phyloP scores from a whole-genome alignment of 306 rosid genomes.

The Ziziphus jujuba region DNA sequence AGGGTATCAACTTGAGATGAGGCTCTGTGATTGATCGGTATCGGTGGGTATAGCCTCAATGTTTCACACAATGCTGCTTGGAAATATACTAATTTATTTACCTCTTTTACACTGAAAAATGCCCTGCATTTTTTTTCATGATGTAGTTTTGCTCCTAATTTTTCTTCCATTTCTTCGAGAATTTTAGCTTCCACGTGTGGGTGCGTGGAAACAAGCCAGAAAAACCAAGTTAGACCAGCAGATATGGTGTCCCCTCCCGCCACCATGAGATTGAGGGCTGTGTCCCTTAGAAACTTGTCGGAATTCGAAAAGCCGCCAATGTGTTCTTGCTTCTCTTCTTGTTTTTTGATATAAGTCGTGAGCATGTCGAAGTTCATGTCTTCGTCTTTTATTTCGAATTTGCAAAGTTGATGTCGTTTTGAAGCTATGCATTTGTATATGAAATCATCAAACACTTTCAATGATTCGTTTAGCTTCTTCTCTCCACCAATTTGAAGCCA shows the following conservation, averaged over 20 bases:
- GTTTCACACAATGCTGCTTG: constrained; percentile 57
- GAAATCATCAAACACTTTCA: constrained; percentile 31
- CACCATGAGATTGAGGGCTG: constrained; percentile 28
- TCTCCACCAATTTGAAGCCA: constrained; percentile 44
- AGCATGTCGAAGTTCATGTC: constrained; percentile 29
- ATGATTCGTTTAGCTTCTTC: constrained; percentile 27
- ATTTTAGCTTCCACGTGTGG: constrained; percentile 46
- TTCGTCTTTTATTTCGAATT: background rate
- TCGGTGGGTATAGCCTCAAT: constrained; percentile 48
- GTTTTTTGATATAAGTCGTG: constrained; percentile 19
- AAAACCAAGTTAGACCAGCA: constrained; percentile 50
- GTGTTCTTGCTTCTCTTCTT: background rate
- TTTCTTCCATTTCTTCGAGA: constrained; percentile 35
- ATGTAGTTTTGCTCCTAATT: background rate
- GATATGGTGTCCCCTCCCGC: constrained; percentile 51
- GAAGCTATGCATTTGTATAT: constrained; percentile 26
- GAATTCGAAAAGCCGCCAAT: constrained; percentile 1
- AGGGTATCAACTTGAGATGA: constrained; percentile 33
- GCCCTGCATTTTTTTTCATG: background rate
- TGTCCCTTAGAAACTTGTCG: constrained; percentile 48
- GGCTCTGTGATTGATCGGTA: constrained; percentile 38
- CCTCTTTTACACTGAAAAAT: constrained; percentile 10
- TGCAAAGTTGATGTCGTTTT: constrained; percentile 14
- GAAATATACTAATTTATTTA: constrained; percentile 43
- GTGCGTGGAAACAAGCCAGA: constrained; percentile 44